Evolutionary conservation across 257 asterid species (phyloP).

Genomic region (Solanum dulcamara): DNA sequence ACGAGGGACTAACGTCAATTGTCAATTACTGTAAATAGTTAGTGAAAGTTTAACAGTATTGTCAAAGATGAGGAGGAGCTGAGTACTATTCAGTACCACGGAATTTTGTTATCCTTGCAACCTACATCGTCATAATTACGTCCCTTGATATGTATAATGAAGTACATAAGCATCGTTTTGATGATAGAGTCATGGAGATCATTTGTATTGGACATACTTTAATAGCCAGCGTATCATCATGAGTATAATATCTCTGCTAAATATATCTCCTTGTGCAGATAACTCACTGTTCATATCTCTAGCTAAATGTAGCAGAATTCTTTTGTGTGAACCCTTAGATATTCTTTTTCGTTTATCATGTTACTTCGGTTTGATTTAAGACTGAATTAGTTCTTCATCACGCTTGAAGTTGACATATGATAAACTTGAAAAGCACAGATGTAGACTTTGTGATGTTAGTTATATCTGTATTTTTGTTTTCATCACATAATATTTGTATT

Average conservation of each 20-base stretch:
- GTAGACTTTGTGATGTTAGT: neutral
- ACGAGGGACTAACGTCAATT: neutral
- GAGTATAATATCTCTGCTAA: neutral
- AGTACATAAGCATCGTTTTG: neutral
- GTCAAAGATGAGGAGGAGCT: neutral
- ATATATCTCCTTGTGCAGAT: neutral
- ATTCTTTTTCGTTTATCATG: neutral
- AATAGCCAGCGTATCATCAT: neutral
- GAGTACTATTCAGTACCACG: neutral
- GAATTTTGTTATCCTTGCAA: neutral
- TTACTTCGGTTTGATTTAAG: neutral
- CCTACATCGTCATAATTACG: neutral
- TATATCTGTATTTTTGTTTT: neutral
- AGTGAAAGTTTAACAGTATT: neutral
- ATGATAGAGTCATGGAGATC: neutral
- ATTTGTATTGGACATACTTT: neutral
- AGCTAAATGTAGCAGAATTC: neutral
- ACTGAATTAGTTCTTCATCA: neutral
- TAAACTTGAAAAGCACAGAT: neutral
- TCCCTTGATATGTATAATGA: neutral
- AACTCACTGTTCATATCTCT: neutral
- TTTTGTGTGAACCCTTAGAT: neutral
- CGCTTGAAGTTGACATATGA: neutral
- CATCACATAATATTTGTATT: neutral
- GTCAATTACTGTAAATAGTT: neutral